Evolutionary conservation across 345 rosid species (phyloP).

Genomic region (Alliaria petiolata): DNA sequence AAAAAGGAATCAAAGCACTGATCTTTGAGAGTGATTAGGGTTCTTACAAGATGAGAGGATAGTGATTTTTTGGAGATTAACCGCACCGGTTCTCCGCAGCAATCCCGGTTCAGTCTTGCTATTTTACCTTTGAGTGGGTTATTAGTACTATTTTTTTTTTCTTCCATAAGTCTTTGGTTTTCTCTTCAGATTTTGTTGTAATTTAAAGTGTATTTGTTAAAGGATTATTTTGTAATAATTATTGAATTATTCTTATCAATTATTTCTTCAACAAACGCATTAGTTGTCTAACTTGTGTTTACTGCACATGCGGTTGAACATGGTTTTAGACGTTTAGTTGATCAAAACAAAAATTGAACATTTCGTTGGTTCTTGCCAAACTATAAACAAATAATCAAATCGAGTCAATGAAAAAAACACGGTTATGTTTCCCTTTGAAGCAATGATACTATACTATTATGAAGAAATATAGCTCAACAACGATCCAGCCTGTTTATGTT

Average conservation of each 20-base stretch:
- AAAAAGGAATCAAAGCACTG: neutral
- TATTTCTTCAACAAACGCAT: slow-evolving; percentile 17
- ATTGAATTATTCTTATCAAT: slow-evolving; percentile 28
- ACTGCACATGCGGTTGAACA: slow-evolving; percentile 24
- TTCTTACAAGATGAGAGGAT: slow-evolving; percentile 12
- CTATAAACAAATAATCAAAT: slow-evolving; percentile 16
- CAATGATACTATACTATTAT: slow-evolving; percentile 27
- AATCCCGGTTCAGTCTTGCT: slow-evolving; percentile 19
- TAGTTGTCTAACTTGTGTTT: neutral
- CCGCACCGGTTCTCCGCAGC: slow-evolving; percentile 22
- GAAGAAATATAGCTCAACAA: neutral
- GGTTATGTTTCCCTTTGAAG: slow-evolving; percentile 28
- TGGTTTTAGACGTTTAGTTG: slow-evolving; percentile 19
- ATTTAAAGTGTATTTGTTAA: slow-evolving; percentile 16
- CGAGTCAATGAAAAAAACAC: neutral
- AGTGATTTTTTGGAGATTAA: slow-evolving; percentile 7
- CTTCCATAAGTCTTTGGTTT: neutral
- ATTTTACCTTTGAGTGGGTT: slow-evolving; percentile 5
- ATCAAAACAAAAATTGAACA: neutral
- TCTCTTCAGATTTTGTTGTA: slow-evolving; percentile 3
- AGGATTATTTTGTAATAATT: slow-evolving; percentile 29
- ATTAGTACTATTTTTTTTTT: neutral
- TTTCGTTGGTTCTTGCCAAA: slow-evolving; percentile 18
- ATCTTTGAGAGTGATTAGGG: slow-evolving; percentile 18
- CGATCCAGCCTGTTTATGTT: slow-evolving; percentile 29